Base-by-base conservation (phyloP, 805 yeast genomes). In the Kodamaea hsintzibuensis region DNA sequence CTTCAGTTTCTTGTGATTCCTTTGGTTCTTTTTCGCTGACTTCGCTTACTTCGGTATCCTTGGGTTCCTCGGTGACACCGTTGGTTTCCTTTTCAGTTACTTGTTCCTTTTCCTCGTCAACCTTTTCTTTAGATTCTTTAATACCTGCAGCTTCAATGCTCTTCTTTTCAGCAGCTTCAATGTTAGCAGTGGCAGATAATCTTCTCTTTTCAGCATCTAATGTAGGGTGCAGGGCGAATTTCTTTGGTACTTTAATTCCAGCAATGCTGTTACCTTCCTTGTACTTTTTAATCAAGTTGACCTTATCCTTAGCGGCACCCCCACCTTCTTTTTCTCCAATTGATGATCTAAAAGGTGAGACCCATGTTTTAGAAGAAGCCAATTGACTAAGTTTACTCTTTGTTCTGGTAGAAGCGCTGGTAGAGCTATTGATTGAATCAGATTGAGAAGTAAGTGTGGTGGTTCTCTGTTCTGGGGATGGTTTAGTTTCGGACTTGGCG, bases 221-320 rank as follows among this genome's bases (percentile, higher is more conserved):
- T 9, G 76, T 70, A 18, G 78, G 77, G 60, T 75, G 79, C 37
- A 62, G 52, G 47, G 77, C 61, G 54, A 72, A 76, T 59, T 73
- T 74, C 62, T 68, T 69, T 27, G 80, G 80, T 22, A 76, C 77
- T 42, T 60, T 67, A 40, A 76, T 56, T 27, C 65, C 62, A 22
- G 64, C 62, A 47, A 75, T 68, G 33, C 63, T 60, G 61, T 74
- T 75, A 42, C 63, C 62, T 13, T 69, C 71, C 53, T 67, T 66
- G 54, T 69, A 74, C 59, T 74, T 69, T 57, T 74, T 61, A 47
- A 65, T 62, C 51, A 71, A 68, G 60, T 70, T 73, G 47, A 45
- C 53, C 46, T 53, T 55, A 61, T 68, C 69, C 47, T 59, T 63
- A 39, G 57, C 30, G 5, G 62, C 55, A n/a, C n/a, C n/a, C 9